phyloP scores from a whole-genome alignment of 2,329 filamentous ascomycete genomes.

The Venturiaceae sp. region DNA sequence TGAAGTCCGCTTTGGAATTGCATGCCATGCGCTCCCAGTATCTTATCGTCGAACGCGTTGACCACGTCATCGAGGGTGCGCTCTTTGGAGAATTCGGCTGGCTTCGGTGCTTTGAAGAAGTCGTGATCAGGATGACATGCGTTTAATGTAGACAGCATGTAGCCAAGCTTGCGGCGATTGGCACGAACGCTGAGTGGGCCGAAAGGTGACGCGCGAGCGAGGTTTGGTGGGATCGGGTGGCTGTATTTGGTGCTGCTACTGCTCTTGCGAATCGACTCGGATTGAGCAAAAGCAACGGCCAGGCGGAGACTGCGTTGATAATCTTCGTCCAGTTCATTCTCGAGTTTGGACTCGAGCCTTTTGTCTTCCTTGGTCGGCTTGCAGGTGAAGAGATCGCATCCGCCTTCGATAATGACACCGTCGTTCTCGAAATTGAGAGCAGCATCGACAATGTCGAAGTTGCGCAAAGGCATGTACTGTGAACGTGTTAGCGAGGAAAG shows the following conservation, averaged over 20 bases:
- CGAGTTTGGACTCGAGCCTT: constrained; percentile 94
- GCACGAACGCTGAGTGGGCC: constrained; percentile 81
- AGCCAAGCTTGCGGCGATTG: constrained; percentile 86
- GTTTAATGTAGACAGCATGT: constrained; percentile 92
- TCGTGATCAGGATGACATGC: constrained; percentile 95
- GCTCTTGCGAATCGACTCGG: not conserved
- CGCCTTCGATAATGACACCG: constrained; percentile 84
- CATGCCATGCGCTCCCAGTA: constrained; percentile 54
- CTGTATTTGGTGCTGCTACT: constrained; percentile 73
- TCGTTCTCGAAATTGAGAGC: constrained; percentile 93
- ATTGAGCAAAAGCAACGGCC: not conserved
- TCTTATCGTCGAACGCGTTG: constrained; percentile 75
- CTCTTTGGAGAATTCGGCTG: constrained; percentile 83
- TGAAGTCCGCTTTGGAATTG: constrained; percentile 28
- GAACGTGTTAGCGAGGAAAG: not conserved
- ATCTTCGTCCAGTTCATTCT: constrained; percentile 80
- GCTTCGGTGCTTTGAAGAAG: constrained; percentile 84
- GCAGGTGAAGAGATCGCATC: constrained; percentile 94
- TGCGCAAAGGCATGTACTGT: constrained; percentile 83
- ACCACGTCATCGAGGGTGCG: constrained; percentile 71
- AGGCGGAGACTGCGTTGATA: constrained; percentile 71
- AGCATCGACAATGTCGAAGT: constrained; percentile 85
- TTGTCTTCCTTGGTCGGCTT: constrained; percentile 94
- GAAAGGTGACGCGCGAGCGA: constrained; percentile 84
- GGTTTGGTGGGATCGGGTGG: constrained; percentile 69